A percentile compares a stretch with the other conserved stretches of the same genome.
Conservation (phyloP, 805 yeast genomes). For the Lipomyces yamadae region DNA sequence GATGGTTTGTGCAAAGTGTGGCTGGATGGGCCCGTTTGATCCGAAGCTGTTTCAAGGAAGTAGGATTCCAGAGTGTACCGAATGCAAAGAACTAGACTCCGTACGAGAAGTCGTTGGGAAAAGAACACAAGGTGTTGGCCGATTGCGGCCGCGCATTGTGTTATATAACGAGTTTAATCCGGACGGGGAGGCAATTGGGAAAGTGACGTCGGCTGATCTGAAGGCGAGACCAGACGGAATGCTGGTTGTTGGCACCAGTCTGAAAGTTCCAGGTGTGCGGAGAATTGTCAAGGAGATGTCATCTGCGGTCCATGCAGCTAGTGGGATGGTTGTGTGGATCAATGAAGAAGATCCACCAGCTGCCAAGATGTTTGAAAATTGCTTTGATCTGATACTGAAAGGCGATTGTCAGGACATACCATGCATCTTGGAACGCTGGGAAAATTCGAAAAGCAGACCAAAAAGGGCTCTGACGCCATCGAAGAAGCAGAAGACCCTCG, state of each 20-base stretch:
- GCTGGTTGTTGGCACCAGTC: slow-evolving; percentile 81
- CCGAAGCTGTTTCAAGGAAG: slow-evolving; percentile 55
- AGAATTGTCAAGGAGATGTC: slow-evolving; percentile 65
- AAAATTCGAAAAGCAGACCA: not conserved
- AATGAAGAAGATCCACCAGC: slow-evolving; percentile 54
- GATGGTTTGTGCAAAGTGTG: slow-evolving; percentile 79
- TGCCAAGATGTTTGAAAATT: slow-evolving; percentile 54
- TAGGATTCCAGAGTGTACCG: slow-evolving; percentile 62
- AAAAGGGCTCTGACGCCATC: not conserved
- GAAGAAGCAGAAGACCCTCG: not conserved
- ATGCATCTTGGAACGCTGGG: slow-evolving; percentile 35
- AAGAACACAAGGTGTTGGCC: slow-evolving; percentile 66
- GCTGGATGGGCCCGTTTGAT: slow-evolving; percentile 58
- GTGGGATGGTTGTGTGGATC: slow-evolving; percentile 66
- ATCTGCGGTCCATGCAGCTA: slow-evolving; percentile 58
- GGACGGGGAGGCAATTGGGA: slow-evolving; percentile 85
- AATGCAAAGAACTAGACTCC: slow-evolving; percentile 63
- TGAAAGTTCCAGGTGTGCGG: slow-evolving; percentile 77
- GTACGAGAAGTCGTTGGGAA: slow-evolving; percentile 65
- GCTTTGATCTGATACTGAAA: slow-evolving; percentile 61
- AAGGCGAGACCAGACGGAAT: slow-evolving; percentile 73
- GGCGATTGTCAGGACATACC: slow-evolving; percentile 71
- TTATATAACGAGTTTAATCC: slow-evolving; percentile 80
- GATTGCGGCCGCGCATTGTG: slow-evolving; percentile 67
- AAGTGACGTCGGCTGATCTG: slow-evolving; percentile 69